Base-by-base conservation (phyloP, 2,329 filamentous ascomycete genomes). In the Hymenoscyphus fructigenus region DNA sequence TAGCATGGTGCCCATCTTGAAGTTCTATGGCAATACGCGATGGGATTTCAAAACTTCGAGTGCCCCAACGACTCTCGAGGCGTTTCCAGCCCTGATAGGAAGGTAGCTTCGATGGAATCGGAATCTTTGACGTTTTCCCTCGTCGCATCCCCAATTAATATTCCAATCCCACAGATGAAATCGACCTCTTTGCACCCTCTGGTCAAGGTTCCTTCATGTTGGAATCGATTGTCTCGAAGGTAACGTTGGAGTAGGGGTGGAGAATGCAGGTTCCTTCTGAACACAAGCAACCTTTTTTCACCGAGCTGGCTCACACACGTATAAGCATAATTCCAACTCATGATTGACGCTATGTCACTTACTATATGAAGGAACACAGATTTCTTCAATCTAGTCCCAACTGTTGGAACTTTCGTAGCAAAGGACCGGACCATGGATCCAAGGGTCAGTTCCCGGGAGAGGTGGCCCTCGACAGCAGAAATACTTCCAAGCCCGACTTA, bases 231-330 rank as follows among this genome's bases (percentile, higher is more conserved):
- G 57, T 41, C 53, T 65, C 29, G 57, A 63, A 36, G 60, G 56
- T 23, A 65, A 62, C 53, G 57, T 60, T n/a, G 60, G 60, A 60
- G 38, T 56, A 28, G 12, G 59, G 38, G 34, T 36, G 34, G 23
- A 41, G 29, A 26, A 53, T 61, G 29, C 4, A 56, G 23, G 34
- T 36, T 14, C 34, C 60, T 26, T 50, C 60, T 20, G 57, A 61
- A 57, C 62, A 44, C 32, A 61, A 34, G 56, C 57, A 61, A 28
- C 59, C 61, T n/a, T 82, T 83, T 41, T 57, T 63, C 20, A 26
- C 20, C 41, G 62, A 63, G 57, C 14, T 60, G 14, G 58, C 6
- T 23, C 41, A 17, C 28, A 63, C 61, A 23, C 28, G 61, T 59
- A 61, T 66, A 59, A 55, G 36, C 44, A 32, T 32, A 17, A 36